phyloP scores from a whole-genome alignment of 1,139 yeast genomes.

The Suhomyces bribrorum region DNA sequence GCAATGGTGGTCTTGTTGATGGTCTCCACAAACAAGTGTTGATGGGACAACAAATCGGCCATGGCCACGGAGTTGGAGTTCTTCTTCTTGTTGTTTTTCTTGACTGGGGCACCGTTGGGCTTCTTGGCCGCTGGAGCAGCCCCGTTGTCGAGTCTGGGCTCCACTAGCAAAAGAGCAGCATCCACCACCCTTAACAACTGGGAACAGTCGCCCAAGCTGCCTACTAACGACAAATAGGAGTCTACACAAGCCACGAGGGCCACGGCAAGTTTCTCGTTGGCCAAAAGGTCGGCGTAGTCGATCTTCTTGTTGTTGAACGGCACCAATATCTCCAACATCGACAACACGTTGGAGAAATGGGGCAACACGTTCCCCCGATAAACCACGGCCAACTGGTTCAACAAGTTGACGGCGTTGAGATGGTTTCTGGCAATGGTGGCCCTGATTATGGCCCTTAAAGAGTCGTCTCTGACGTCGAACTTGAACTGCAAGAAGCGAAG shows the following conservation, averaged over 20 bases:
- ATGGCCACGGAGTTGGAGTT: slow-evolving; percentile 48
- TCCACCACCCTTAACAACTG: slow-evolving; percentile 47
- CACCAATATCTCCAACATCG: slow-evolving; percentile 55
- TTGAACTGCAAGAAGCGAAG: slow-evolving; percentile 55
- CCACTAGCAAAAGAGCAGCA: slow-evolving; percentile 44
- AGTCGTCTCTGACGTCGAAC: slow-evolving; percentile 58
- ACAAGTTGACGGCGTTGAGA: slow-evolving; percentile 41
- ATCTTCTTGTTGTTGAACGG: slow-evolving; percentile 48
- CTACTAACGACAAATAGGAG: slow-evolving; percentile 31
- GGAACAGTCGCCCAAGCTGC: slow-evolving; percentile 40
- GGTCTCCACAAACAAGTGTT: slow-evolving; percentile 52
- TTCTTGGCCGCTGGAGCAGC: slow-evolving; percentile 15
- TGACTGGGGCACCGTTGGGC: slow-evolving; percentile 13
- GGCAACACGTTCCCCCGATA: slow-evolving; percentile 52
- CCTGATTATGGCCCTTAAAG: slow-evolving; percentile 40
- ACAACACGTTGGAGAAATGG: slow-evolving; percentile 47
- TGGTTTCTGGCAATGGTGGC: slow-evolving; percentile 49
- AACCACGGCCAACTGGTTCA: slow-evolving; percentile 35
- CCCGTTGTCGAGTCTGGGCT: slow-evolving; percentile 32
- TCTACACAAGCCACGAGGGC: slow-evolving; percentile 32
- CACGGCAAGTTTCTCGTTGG: slow-evolving; percentile 33
- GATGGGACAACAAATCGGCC: slow-evolving; percentile 72
- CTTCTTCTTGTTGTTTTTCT: slow-evolving; percentile 44
- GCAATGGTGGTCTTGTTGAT: slow-evolving; percentile 40
- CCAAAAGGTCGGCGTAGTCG: slow-evolving; percentile 30